Evolutionary conservation across 768 basidiomycete genomes (phyloP).

Genomic region (Chalciporus pseudorubinellus): DNA sequence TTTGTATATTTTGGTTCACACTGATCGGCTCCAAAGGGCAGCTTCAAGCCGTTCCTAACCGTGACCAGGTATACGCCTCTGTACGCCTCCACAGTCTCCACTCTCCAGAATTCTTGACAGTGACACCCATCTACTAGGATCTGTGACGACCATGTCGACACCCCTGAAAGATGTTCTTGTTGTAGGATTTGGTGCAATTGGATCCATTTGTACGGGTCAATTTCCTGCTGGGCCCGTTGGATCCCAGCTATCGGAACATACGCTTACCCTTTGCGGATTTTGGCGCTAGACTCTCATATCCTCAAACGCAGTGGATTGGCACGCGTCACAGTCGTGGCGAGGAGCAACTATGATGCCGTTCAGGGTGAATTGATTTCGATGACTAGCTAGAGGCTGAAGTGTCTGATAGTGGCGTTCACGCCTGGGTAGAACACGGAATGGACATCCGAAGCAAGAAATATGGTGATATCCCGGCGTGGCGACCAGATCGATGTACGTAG

Average conservation of each 20-base stretch:
- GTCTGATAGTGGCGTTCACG: neutral
- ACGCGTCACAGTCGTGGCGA: conserved; percentile 68
- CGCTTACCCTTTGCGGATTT: neutral
- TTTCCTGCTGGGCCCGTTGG: neutral
- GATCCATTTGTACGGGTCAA: conserved; percentile 50
- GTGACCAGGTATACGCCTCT: no score
- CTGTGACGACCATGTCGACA: conserved; percentile 6
- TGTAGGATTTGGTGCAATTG: conserved; percentile 67
- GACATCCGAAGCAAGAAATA: conserved; percentile 58
- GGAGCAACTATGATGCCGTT: conserved; percentile 62
- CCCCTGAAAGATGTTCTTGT: conserved; percentile 49
- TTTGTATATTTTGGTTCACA: no score
- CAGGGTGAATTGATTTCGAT: conserved; percentile 35
- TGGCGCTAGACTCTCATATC: conserved; percentile 49
- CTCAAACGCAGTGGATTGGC: conserved; percentile 56
- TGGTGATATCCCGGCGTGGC: conserved; percentile 56
- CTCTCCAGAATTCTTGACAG: no score
- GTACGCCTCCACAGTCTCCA: no score
- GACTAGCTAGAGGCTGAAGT: neutral
- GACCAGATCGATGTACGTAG: conserved; percentile 56
- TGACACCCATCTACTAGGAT: no score
- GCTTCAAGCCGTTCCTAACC: no score
- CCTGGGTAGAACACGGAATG: conserved; percentile 48
- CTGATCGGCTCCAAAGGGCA: no score
- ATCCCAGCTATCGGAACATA: neutral